Evolutionary conservation across 345 rosid species (phyloP).

Genomic region (Cardamine chenopodiifolia): DNA sequence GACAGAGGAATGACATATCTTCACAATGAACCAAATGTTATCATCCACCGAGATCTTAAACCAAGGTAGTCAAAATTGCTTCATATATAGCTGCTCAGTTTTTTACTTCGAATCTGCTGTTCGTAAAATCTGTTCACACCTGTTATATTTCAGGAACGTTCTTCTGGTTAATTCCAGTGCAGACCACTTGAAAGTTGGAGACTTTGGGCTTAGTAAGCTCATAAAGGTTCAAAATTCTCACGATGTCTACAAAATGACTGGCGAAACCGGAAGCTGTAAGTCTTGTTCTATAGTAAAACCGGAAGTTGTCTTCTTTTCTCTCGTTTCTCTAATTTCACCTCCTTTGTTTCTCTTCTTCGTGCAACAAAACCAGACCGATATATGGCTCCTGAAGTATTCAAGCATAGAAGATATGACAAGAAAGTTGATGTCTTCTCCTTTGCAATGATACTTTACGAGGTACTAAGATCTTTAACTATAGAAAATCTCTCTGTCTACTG

Average conservation of each 20-base stretch:
- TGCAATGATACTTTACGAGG: conserved; percentile 97
- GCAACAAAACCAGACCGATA: conserved; percentile 78
- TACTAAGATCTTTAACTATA: conserved; percentile 38
- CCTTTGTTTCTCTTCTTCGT: conserved; percentile 26
- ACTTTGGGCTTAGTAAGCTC: conserved; percentile 98
- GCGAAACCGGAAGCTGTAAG: conserved; percentile 99
- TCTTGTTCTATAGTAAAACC: conserved; percentile 32
- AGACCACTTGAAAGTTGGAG: conserved; percentile 97
- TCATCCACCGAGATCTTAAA: conserved; percentile 89
- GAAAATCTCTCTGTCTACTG: neutral
- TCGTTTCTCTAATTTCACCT: conserved; percentile 34
- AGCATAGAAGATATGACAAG: conserved; percentile 93
- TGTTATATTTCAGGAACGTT: conserved; percentile 69
- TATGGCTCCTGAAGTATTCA: conserved; percentile 99
- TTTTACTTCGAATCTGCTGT: neutral
- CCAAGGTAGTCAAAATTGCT: conserved; percentile 64
- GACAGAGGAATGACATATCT: conserved; percentile 98
- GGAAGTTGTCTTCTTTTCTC: neutral
- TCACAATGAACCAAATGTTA: conserved; percentile 97
- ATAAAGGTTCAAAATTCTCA: conserved; percentile 94
- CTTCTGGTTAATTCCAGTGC: conserved; percentile 93
- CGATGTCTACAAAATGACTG: conserved; percentile 99
- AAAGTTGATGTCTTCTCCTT: conserved; percentile 99
- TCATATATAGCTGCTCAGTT: neutral
- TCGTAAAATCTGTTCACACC: neutral